phyloP scores from a whole-genome alignment of 441 rosid species.

The Populus hybrid region DNA sequence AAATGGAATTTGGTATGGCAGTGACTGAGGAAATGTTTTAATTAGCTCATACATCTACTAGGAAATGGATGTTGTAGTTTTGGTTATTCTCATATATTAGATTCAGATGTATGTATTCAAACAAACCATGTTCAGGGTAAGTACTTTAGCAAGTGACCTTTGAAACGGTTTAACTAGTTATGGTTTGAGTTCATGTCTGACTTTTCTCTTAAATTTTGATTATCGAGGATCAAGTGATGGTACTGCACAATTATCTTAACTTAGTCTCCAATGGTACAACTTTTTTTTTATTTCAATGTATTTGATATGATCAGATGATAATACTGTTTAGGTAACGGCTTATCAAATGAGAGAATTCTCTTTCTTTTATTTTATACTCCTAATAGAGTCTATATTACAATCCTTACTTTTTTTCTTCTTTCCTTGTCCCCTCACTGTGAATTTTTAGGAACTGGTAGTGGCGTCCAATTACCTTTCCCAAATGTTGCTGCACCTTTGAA shows the following conservation, averaged over 20 bases:
- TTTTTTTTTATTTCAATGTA: no score
- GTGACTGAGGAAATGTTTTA: not conserved
- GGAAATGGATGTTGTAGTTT: not conserved
- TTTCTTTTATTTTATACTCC: not conserved
- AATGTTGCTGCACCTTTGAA: conserved; percentile 22
- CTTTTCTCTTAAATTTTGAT: not conserved
- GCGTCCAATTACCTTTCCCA: conserved; percentile 16
- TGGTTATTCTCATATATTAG: not conserved
- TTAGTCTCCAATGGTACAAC: not conserved
- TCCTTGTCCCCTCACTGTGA: not conserved
- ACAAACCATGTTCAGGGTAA: not conserved
- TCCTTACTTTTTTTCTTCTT: conserved; percentile 9
- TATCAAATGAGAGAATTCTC: conserved; percentile 21
- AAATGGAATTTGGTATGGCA: not conserved
- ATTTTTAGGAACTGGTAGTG: conserved; percentile 22
- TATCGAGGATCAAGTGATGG: not conserved
- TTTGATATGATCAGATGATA: not conserved
- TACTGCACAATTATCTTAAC: not conserved
- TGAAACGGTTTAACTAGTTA: not conserved
- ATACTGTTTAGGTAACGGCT: not conserved
- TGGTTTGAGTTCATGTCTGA: not conserved
- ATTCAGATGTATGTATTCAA: not conserved
- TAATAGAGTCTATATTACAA: not conserved
- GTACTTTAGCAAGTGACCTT: not conserved
- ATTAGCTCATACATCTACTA: not conserved